Conservation (phyloP, 1,284 basidiomycete genomes). For the Cystobasidium slooffiae region DNA sequence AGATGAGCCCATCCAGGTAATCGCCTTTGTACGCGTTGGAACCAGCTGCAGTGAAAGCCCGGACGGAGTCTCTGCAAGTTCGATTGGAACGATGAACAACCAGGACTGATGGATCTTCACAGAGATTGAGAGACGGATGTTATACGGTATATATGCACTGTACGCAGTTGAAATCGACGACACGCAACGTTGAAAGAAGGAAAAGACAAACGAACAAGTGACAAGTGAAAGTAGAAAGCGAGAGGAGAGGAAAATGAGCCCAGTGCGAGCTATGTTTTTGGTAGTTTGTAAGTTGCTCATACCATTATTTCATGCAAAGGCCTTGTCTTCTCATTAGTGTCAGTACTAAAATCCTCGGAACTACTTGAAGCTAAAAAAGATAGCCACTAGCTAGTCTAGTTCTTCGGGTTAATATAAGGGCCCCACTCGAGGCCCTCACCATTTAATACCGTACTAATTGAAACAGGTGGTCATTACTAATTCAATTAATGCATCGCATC, state of each 20-base stretch:
- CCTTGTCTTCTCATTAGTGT: not conserved
- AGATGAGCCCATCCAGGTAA: slow-evolving; percentile 8
- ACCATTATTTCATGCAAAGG: not conserved
- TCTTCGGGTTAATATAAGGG: no score
- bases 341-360: no score
- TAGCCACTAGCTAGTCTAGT: no score
- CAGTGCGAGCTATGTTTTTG: not conserved
- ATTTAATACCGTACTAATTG: no score
- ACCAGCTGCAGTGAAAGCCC: not conserved
- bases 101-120: not conserved
- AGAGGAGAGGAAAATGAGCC: not conserved
- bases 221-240: not conserved
- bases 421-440: no score
- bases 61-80: no score
- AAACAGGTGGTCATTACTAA: no score
- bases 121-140: not conserved
- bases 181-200: not conserved
- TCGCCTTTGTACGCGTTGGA: not conserved
- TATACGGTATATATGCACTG: not conserved
- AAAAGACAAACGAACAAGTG: not conserved
- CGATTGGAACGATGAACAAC: no score
- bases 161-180: not conserved
- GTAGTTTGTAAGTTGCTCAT: not conserved
- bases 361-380: no score
- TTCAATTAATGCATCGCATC: no score